A percentile compares a stretch with the other conserved stretches of the same genome.
These are phyloP conservation scores for Tuber magnatum DNA, from an alignment of 495 filamentous ascomycete species.

Conservation along the genomic window DNA sequence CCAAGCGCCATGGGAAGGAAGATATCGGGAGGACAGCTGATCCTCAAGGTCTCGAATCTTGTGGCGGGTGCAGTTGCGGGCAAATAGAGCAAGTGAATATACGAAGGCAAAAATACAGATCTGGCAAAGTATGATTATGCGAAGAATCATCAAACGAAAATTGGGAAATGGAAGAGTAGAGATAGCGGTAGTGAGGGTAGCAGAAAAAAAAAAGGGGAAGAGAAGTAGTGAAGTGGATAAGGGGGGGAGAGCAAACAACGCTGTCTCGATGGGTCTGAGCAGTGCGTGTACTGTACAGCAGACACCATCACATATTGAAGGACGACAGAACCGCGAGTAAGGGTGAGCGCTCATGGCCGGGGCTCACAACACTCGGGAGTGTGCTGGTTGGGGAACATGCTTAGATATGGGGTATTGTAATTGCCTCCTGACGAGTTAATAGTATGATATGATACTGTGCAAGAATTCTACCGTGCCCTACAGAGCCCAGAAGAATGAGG, in stretches of 20 bases:
- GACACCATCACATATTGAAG: neutral
- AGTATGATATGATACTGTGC: no score
- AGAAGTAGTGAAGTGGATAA: neutral
- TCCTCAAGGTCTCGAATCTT: slow-evolving; percentile 3
- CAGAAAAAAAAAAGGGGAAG: no score
- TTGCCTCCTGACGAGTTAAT: neutral
- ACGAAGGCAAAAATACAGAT: slow-evolving; percentile 16
- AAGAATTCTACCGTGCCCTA: neutral
- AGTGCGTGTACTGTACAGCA: neutral
- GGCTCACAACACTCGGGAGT: neutral
- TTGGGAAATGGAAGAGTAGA: neutral
- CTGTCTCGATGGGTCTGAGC: neutral
- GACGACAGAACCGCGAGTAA: neutral
- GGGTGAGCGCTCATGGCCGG: neutral
- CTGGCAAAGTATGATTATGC: slow-evolving; percentile 24
- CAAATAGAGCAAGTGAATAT: slow-evolving; percentile 14
- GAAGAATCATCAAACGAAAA: slow-evolving; percentile 17
- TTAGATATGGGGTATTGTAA: neutral
- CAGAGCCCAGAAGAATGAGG: neutral
- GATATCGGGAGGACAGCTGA: neutral
- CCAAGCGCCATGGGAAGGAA: slow-evolving; percentile 24
- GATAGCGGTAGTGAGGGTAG: neutral
- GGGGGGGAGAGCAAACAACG: neutral
- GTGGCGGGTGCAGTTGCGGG: neutral
- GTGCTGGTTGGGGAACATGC: neutral